phyloP scores from a whole-genome alignment of 108 stramenopile genomes.

The Fragilaria radians region DNA sequence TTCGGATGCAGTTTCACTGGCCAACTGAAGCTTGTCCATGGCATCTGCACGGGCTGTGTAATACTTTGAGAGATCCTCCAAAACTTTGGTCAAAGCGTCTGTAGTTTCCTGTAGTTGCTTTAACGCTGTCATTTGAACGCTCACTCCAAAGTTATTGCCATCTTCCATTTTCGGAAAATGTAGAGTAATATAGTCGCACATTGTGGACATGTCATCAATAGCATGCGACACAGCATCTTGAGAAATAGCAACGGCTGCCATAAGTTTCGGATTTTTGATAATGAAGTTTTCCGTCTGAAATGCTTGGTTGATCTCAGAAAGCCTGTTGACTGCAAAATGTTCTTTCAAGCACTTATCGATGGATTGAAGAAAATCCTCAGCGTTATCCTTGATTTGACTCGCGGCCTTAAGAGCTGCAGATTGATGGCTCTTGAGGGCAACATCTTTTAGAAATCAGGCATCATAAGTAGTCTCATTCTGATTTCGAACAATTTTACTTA shows the following conservation, averaged over 20 bases:
- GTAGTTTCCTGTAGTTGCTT: conserved; percentile 47
- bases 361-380: not conserved
- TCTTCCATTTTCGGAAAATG: conserved; percentile 69
- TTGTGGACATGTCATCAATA: not conserved
- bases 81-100: conserved; percentile 32
- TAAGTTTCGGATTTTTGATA: not conserved
- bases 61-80: conserved; percentile 58
- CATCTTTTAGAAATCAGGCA: no score
- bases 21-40: conserved; percentile 49
- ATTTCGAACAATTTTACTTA: no score
- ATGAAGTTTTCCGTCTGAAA: not conserved
- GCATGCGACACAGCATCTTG: conserved; percentile 1
- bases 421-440: not conserved
- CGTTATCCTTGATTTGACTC: not conserved
- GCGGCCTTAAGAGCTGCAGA: not conserved
- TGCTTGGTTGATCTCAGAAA: not conserved
- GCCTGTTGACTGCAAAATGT: not conserved
- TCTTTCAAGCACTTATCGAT: not conserved
- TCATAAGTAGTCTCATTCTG: no score
- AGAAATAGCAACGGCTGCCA: not conserved
- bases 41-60: conserved; percentile 62
- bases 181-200: conserved; percentile 12
- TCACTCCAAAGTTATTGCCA: conserved; percentile 81
- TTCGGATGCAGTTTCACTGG: conserved; percentile 15
- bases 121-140: conserved; percentile 60